Conservation (phyloP, 2,329 filamentous ascomycete genomes). For the Eutypella sp. region DNA sequence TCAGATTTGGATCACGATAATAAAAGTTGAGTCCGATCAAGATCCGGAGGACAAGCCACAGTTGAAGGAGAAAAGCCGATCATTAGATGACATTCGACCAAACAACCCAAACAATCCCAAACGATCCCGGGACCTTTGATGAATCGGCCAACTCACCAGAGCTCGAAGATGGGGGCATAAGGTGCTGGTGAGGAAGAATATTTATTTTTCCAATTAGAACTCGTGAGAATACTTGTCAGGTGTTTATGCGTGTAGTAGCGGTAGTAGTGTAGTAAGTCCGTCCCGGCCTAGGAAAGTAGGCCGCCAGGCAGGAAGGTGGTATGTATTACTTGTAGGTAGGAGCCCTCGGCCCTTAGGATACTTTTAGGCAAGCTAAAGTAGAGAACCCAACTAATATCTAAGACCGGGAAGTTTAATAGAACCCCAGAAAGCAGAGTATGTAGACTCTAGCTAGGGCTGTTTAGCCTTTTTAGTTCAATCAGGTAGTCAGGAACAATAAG, state of each 20-base stretch:
- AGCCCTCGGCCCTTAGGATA: too few relatives aligned
- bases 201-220: neutral
- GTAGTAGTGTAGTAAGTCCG: neutral
- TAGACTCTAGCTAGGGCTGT: too few relatives aligned
- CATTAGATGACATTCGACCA: conserved; percentile 17
- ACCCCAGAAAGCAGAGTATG: too few relatives aligned
- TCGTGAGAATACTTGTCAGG: neutral
- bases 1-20: too few relatives aligned
- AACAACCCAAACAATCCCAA: conserved; percentile 8
- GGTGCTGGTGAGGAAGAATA: neutral
- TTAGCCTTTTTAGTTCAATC: too few relatives aligned
- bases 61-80: conserved; percentile 9
- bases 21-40: conserved; percentile 13
- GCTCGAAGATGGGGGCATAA: conserved; percentile 14
- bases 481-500: too few relatives aligned
- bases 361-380: too few relatives aligned
- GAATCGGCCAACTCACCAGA: conserved; percentile 23
- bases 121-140: conserved; percentile 13
- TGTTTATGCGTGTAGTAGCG: neutral
- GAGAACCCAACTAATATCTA: too few relatives aligned
- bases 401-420: too few relatives aligned
- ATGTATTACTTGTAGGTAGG: too few relatives aligned
- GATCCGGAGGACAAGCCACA: conserved; percentile 17
- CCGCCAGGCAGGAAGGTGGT: too few relatives aligned
- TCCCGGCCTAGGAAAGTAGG: too few relatives aligned